Base-by-base conservation (phyloP, 2,329 filamentous ascomycete species). In the Colletotrichum sp. region DNA sequence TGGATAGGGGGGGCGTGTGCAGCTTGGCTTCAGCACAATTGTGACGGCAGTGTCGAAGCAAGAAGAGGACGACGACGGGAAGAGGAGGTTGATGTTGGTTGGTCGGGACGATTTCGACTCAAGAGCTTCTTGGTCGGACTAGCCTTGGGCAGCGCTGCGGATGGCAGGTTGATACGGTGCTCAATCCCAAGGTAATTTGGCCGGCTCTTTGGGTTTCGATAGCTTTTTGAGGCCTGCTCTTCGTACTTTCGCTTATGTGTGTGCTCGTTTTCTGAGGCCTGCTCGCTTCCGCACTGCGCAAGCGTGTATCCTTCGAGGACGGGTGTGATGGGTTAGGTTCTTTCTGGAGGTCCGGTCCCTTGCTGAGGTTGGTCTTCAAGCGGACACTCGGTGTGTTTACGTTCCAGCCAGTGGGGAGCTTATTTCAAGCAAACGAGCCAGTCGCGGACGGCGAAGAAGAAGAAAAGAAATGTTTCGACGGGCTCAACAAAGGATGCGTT, bases 191-290 rank as follows among this genome's bases (percentile, higher is more conserved):
- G 65, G 70, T 64, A 43, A 64, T 55, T 13, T 30, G 25, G n/a
- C 60, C 28, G 25, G 30, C 32, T 61, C 36, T 66, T 55, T 62
- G 52, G 25, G 67, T 34, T 62, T 62, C 36, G 67, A 70, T 48
- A 30, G 66, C n/a, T 8, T 67, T 64, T 32, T 60, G 73, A 75
- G 70, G 73, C 73, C 70, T 75, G 73, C 73, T 75, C 70, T 48
- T 48, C 10, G n/a, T 18, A 22, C 18, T 60, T 32, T 43, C 22
- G 27, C 18, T 55, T 27, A 36, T 34, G 43, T 25, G n/a, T 52
- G 43, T 52, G 43, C n/a, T 52, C n/a, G 43, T 52, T 52, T 58
- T 25, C 55, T 61, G 66, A 61, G 55, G 66, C 34, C 56, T 69
- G 66, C 34, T 48, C 34, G 16, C 56, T 39, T 30, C 36, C 66